phyloP scores from a whole-genome alignment of 768 basidiomycete genomes.

The Phanerochaete sordida region DNA sequence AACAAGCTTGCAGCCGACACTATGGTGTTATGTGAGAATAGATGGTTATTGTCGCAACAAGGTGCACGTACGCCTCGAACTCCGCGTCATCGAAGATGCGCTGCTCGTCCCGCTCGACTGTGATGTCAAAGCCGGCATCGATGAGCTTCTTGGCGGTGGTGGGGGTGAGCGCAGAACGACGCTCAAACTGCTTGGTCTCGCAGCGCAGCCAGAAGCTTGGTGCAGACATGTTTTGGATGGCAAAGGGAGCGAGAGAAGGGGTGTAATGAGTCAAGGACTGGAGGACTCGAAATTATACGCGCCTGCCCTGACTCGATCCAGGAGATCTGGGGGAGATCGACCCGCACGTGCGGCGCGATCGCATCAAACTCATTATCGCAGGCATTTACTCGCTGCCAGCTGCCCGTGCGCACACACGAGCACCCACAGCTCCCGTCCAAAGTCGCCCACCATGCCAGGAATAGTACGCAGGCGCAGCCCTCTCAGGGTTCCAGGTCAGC shows the following conservation, averaged over 20 bases:
- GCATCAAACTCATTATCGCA: background rate
- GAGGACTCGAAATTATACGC: background rate
- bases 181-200: conserved; percentile 95
- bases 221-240: conserved; percentile 36
- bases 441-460: conserved; percentile 4
- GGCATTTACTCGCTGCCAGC: background rate
- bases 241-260: background rate
- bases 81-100: conserved; percentile 93
- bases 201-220: conserved; percentile 87
- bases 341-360: conserved; percentile 4
- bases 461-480: conserved; percentile 8
- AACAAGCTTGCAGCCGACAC: conserved; percentile 87
- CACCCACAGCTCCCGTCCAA: background rate
- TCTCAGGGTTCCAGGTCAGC: conserved; percentile 6
- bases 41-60: background rate
- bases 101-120: conserved; percentile 90
- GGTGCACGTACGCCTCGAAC: conserved; percentile 76
- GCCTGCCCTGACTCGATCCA: conserved; percentile 11
- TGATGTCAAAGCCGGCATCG: conserved; percentile 85
- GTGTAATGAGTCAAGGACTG: conserved; percentile 1
- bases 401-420: background rate
- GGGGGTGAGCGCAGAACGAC: conserved; percentile 89
- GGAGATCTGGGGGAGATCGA: conserved; percentile 9
- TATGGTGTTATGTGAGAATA: conserved; percentile 28
- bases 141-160: conserved; percentile 86